phyloP scores from a whole-genome alignment of 176 grass and related monocot genomes.

The Oryza meridionalis region DNA sequence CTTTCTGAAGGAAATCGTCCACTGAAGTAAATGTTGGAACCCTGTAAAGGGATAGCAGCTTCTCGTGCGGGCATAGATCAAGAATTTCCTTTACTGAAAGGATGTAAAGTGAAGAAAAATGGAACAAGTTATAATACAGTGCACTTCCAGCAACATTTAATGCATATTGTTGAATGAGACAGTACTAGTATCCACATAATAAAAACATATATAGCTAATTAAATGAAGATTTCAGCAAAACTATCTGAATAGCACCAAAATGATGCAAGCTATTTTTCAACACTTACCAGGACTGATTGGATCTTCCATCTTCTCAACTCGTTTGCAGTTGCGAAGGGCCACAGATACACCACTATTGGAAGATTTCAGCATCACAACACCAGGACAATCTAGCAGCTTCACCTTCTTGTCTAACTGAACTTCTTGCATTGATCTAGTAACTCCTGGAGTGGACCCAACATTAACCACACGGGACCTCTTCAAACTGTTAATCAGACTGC shows the following conservation, averaged over 20 bases:
- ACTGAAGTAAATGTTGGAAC: conserved; percentile 73
- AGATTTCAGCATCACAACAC: conserved; percentile 97
- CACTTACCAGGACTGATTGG: conserved; percentile 72
- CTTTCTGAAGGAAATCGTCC: conserved; percentile 93
- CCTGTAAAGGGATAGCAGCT: conserved; percentile 81
- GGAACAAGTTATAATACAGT: conserved; percentile 13
- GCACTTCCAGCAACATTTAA: conserved; percentile 21
- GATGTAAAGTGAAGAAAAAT: conserved; percentile 3
- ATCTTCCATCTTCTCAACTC: conserved; percentile 97
- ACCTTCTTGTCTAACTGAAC: conserved; percentile 96
- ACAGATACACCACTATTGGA: conserved; percentile 65
- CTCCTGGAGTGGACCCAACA: conserved; percentile 85
- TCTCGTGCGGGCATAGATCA: conserved; percentile 74
- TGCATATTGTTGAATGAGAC: background rate
- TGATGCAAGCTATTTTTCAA: background rate
- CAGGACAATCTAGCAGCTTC: conserved; percentile 93
- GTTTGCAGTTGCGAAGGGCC: conserved; percentile 86
- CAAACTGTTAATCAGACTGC: conserved; percentile 94
- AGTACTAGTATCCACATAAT: background rate
- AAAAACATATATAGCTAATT: background rate
- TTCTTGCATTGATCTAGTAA: conserved; percentile 95
- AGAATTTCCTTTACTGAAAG: conserved; percentile 91
- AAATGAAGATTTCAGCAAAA: background rate
- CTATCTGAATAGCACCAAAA: background rate
- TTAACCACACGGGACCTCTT: conserved; percentile 95